phyloP scores from a whole-genome alignment of 1,284 basidiomycete species.

The Malassezia equina region DNA sequence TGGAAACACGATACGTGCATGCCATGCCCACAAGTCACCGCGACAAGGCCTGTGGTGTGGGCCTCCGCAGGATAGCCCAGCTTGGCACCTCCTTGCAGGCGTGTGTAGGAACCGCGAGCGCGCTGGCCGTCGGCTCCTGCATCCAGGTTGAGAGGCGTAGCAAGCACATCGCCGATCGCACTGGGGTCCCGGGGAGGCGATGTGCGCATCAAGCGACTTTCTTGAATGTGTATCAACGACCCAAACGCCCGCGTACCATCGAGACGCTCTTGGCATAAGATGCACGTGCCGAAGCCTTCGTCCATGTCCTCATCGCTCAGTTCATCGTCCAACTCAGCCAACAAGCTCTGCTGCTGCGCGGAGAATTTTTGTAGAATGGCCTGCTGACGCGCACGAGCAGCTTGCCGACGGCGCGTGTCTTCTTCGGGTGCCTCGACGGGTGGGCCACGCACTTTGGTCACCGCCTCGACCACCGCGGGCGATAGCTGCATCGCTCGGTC shows the following conservation, averaged over 20 bases:
- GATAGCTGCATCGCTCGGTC: constrained; percentile 20
- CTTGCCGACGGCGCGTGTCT: constrained; percentile 33
- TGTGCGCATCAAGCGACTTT: constrained; percentile 70
- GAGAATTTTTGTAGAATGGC: constrained; percentile 46
- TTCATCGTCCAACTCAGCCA: constrained; percentile 38
- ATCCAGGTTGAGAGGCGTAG: constrained; percentile 50
- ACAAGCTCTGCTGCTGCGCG: constrained; percentile 40
- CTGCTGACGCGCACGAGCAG: constrained; percentile 40
- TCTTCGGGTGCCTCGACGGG: constrained; percentile 18
- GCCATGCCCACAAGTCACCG: constrained; percentile 87
- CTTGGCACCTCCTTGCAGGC: background rate
- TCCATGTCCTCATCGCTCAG: constrained; percentile 30
- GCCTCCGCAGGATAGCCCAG: constrained; percentile 32
- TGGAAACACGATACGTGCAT: constrained; percentile 96
- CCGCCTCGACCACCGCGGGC: constrained; percentile 6
- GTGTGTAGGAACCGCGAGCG: constrained; percentile 20
- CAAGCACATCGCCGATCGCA: constrained; percentile 66
- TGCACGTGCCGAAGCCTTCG: constrained; percentile 64
- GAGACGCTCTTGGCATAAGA: constrained; percentile 93
- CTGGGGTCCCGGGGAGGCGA: constrained; percentile 59
- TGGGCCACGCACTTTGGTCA: constrained; percentile 10
- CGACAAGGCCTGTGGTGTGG: constrained; percentile 59
- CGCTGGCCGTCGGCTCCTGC: constrained; percentile 20
- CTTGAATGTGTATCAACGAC: constrained; percentile 76
- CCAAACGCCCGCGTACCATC: constrained; percentile 68